Base-by-base conservation (phyloP, 208 protist species). In the Leishmania gerbilli region DNA sequence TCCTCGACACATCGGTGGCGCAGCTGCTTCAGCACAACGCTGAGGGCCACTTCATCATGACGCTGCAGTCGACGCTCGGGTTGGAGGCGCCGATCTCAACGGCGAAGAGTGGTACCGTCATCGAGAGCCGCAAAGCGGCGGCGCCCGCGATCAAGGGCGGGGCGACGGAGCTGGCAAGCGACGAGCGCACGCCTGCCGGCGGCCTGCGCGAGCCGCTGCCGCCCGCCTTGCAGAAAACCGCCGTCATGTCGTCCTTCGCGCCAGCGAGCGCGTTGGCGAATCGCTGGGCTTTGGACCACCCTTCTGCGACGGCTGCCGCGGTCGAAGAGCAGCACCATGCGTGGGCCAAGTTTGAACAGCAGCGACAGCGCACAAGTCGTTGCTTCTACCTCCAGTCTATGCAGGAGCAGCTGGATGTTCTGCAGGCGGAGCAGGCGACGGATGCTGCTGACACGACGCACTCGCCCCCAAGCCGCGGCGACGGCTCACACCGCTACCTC, bases 31-130 rank as follows among this genome's bases (percentile, higher is more conserved):
- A 89, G 76, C 88, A 93, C 83, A 87, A 82, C 75, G 56, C 67
- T 17, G 86, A 95, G 45, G 83, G 83, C 3, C 77, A 87, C 71
- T 93, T 96, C 79, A 74, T 89, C 42, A 40, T 81, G 7, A 88
- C 88, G 40, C 74, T 87, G 51, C 74, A 87, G 45, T 85, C 85
- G 5, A 71, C 82, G 17, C 58, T 82, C n/a, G 81, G 81, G 21
- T 40, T 76, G 45, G 74, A 79, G 51, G 62, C 67, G 34, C 27
- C 72, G 19, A 40, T 31, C 4, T 72, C 58, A 1, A 71, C 64
- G 9, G 72, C 62, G 55, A 86, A 86, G 75, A 55, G 76, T 15
- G 71, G 79, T 51, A 84, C 76, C 53, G 67, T 85, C n/a, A 82
- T 84, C 17, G 74, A 79, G 55, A 88, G 74, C 56, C 77, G 74